Percentiles rank a stretch among this genome's conserved stretches.
Conservation (phyloP, 495 filamentous ascomycete genomes). For the Parmelia sp. region DNA sequence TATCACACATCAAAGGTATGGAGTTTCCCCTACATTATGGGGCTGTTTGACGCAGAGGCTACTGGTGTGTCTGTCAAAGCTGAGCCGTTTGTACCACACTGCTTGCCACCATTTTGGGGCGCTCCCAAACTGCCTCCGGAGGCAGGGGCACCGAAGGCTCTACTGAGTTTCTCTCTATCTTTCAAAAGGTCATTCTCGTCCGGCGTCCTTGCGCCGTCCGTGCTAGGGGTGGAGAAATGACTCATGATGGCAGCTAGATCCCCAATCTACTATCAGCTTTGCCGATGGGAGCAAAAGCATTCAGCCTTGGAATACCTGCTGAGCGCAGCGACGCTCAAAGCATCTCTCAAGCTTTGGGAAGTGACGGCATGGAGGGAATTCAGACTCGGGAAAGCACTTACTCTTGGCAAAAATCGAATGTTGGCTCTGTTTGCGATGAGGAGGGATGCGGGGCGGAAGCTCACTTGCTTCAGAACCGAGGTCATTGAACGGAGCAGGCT, state of each 20-base stretch:
- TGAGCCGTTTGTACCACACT: conserved; percentile 42
- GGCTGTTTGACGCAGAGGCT: conserved; percentile 63
- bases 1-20: not conserved
- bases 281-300: not conserved
- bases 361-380: not conserved
- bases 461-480: conserved; percentile 9
- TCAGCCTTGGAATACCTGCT: not conserved
- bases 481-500: conserved; percentile 16
- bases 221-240: conserved; percentile 28
- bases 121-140: conserved; percentile 16
- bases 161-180: conserved; percentile 7
- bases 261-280: not conserved
- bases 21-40: conserved; percentile 54
- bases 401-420: conserved; percentile 52
- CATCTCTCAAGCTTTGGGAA: not conserved
- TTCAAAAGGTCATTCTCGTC: conserved; percentile 15
- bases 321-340: not conserved
- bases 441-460: not conserved
- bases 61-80: conserved; percentile 62
- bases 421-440: conserved; percentile 34
- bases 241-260: conserved; percentile 48
- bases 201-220: conserved; percentile 23
- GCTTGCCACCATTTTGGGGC: conserved; percentile 9
- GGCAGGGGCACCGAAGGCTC: not conserved
- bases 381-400: not conserved